phyloP scores from a whole-genome alignment of 106 monocot genomes.

The Dioscorea dumetorum region DNA sequence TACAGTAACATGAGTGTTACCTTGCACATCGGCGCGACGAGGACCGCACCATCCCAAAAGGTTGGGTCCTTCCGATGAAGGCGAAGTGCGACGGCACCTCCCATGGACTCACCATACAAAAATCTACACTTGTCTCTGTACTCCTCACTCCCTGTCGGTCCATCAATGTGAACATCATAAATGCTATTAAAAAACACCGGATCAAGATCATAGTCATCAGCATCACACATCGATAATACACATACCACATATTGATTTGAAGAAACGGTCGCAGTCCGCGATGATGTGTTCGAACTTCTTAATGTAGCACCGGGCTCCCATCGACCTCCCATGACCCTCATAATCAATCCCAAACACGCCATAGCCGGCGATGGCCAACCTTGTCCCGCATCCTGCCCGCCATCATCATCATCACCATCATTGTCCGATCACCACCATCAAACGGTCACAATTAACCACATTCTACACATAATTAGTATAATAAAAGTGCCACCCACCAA shows the following conservation, averaged over 20 bases:
- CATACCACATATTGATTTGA: constrained; percentile 69
- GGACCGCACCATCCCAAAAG: constrained; percentile 89
- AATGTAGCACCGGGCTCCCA: constrained; percentile 92
- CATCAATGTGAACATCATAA: neutral
- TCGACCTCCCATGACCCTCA: constrained; percentile 87
- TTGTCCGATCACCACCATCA: too few relatives aligned
- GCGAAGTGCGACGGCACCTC: constrained; percentile 82
- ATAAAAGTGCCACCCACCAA: neutral
- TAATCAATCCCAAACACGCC: constrained; percentile 86
- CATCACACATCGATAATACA: neutral
- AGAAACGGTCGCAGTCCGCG: constrained; percentile 68
- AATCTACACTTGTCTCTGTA: constrained; percentile 64
- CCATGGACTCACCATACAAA: constrained; percentile 98
- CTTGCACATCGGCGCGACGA: constrained; percentile 99
- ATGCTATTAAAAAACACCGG: too few relatives aligned
- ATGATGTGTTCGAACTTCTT: constrained; percentile 73
- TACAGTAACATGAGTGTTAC: constrained; percentile 13
- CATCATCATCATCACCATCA: constrained; percentile 5
- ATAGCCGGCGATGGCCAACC: constrained; percentile 67
- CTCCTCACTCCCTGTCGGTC: constrained; percentile 33
- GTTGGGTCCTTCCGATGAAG: constrained; percentile 66
- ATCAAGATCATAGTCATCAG: too few relatives aligned
- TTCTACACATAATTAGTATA: neutral
- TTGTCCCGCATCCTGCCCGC: constrained; percentile 56
- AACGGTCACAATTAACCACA: neutral